phyloP scores from a whole-genome alignment of 2,329 filamentous ascomycete genomes.

The Cercospora brassicicola region DNA sequence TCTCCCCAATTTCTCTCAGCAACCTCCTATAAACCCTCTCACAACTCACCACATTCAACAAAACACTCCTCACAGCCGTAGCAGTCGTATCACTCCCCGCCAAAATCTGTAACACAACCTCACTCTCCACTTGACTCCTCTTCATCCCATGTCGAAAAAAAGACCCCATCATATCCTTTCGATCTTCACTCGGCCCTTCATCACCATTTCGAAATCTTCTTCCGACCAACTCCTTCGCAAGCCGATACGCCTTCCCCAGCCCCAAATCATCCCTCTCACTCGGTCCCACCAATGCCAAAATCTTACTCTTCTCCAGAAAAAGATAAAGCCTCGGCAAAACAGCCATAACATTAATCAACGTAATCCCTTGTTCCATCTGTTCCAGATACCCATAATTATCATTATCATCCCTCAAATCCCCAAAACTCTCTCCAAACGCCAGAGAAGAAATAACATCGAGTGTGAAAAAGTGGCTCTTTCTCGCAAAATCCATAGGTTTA shows the following conservation, averaged over 20 bases:
- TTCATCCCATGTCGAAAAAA: conserved; percentile 18
- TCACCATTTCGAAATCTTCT: not conserved
- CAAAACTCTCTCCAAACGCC: conserved; percentile 18
- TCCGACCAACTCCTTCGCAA: conserved; percentile 4
- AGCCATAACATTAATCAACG: conserved; percentile 6
- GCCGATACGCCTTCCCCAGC: conserved; percentile 6
- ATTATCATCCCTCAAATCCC: conserved; percentile 6
- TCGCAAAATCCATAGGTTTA: conserved; percentile 15
- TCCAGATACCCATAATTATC: conserved; percentile 10
- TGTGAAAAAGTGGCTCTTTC: conserved; percentile 18
- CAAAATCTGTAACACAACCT: conserved; percentile 18
- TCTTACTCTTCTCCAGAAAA: conserved; percentile 12
- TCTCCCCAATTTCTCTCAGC: conserved; percentile 48
- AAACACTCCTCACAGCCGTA: conserved; percentile 43
- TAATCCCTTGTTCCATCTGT: conserved; percentile 10
- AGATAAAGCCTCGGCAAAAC: conserved; percentile 11
- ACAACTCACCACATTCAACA: conserved; percentile 23
- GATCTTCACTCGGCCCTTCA: conserved; percentile 1
- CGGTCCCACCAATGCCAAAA: conserved; percentile 11
- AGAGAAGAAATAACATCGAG: conserved; percentile 17
- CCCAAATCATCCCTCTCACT: conserved; percentile 15
- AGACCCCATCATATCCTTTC: conserved; percentile 20
- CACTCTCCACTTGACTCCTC: conserved; percentile 15
- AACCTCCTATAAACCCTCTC: conserved; percentile 45
- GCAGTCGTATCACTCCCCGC: conserved; percentile 55